These are phyloP conservation scores for Rhododendron vialii DNA, from an alignment of 148 eudicot species.

Conservation along the genomic window DNA sequence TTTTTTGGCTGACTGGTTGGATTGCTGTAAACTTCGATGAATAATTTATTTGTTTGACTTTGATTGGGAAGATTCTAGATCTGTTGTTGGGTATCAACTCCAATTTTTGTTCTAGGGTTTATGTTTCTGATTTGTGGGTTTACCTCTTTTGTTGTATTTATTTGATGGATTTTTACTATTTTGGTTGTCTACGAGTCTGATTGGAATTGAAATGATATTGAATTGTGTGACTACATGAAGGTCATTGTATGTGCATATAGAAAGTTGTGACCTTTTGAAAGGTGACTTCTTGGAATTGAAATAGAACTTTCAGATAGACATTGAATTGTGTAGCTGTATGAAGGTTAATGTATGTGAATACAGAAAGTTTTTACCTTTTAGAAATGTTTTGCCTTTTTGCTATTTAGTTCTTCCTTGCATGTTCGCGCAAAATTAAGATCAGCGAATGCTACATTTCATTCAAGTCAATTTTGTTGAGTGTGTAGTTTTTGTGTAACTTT, in stretches of 20 bases:
- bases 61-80: background rate
- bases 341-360: background rate
- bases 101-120: background rate
- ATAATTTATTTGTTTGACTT: background rate
- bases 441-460: background rate
- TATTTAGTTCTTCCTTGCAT: background rate
- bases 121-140: background rate
- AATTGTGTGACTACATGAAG: background rate
- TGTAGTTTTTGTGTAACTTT: background rate
- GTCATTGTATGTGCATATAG: background rate
- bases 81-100: background rate
- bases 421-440: background rate
- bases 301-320: background rate
- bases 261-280: background rate
- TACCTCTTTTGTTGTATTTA: background rate
- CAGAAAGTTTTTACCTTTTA: background rate
- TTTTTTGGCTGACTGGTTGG: background rate
- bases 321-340: background rate
- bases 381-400: background rate
- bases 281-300: background rate
- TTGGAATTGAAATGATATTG: background rate
- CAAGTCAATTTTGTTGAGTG: background rate
- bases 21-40: background rate
- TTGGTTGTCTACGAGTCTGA: background rate
- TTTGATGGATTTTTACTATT: background rate